Percentiles rank a stretch among this genome's conserved stretches.
phyloP scores from a whole-genome alignment of 139 green algal species.

The Chlamydomonas incerta region DNA sequence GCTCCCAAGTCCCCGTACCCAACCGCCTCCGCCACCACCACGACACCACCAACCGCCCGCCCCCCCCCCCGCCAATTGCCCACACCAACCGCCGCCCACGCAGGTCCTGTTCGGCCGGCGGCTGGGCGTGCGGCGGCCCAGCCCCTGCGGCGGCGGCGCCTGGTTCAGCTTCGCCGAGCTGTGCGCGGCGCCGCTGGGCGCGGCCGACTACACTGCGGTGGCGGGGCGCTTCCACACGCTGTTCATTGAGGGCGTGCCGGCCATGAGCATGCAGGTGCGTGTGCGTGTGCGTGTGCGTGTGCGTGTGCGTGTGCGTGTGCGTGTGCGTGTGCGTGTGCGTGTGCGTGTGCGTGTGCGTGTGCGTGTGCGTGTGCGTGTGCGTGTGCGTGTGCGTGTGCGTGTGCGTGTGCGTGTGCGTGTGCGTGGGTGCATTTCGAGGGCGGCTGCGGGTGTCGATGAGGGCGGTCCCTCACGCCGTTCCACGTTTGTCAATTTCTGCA shows the following conservation, averaged over 20 bases:
- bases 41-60: not conserved
- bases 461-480: too few species aligned
- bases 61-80: too few species aligned
- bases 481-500: too few species aligned
- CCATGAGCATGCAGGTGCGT: conserved; percentile 80
- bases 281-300: too few species aligned
- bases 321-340: too few species aligned
- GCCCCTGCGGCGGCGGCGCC: conserved; percentile 56
- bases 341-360: too few species aligned
- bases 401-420: too few species aligned
- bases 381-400: too few species aligned
- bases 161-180: conserved; percentile 73
- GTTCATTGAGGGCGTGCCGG: conserved; percentile 77
- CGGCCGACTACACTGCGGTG: conserved; percentile 90
- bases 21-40: not conserved
- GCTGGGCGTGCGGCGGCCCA: conserved; percentile 57
- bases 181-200: conserved; percentile 67
- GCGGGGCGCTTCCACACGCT: conserved; percentile 79
- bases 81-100: not conserved
- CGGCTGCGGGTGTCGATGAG: too few species aligned
- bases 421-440: too few species aligned
- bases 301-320: too few species aligned
- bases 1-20: not conserved
- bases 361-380: too few species aligned
- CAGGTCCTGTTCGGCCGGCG: conserved; percentile 81